Evolutionary conservation across 176 grass and related monocot genomes (phyloP).

Genomic region (Alloteropsis semialata): DNA sequence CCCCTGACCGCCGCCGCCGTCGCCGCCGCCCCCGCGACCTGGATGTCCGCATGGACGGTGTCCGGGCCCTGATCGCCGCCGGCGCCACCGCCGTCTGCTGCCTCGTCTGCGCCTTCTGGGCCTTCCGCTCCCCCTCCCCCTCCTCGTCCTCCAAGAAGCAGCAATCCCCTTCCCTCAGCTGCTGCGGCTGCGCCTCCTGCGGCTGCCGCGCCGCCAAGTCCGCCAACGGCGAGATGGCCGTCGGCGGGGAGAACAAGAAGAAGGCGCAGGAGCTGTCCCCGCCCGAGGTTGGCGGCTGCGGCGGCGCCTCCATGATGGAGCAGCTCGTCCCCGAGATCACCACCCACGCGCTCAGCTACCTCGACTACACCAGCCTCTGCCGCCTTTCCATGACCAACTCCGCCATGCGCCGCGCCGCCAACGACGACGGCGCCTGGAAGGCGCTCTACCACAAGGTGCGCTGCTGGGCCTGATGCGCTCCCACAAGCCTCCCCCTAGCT

Average conservation of each 20-base stretch:
- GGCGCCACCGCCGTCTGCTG: slow-evolving; percentile 71
- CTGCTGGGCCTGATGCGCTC: background rate
- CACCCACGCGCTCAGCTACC: slow-evolving; percentile 92
- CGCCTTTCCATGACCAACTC: slow-evolving; percentile 98
- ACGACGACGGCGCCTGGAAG: slow-evolving; percentile 96
- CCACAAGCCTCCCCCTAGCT: background rate
- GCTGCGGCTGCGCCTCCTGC: slow-evolving; percentile 39
- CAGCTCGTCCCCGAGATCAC: slow-evolving; percentile 98
- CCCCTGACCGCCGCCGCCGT: background rate
- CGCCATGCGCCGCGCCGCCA: slow-evolving; percentile 91
- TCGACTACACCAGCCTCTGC: slow-evolving; percentile 94
- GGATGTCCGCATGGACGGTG: slow-evolving; percentile 69
- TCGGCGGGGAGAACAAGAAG: slow-evolving; percentile 52
- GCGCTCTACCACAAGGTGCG: slow-evolving; percentile 82
- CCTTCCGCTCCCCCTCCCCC: slow-evolving; percentile 32
- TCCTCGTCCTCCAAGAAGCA: slow-evolving; percentile 10
- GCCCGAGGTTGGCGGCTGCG: slow-evolving; percentile 1
- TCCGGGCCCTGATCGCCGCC: slow-evolving; percentile 74
- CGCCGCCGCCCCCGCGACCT: slow-evolving; percentile 24
- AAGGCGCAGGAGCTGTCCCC: slow-evolving; percentile 33
- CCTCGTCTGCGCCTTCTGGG: slow-evolving; percentile 51
- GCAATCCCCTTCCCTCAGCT: background rate
- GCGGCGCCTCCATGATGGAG: slow-evolving; percentile 90
- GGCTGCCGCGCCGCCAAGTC: slow-evolving; percentile 4
- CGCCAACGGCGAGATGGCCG: slow-evolving; percentile 66